Percentiles rank a stretch among this genome's conserved stretches.
Evolutionary conservation across 768 basidiomycete genomes (phyloP).

Genomic region (Lentinus brumalis): DNA sequence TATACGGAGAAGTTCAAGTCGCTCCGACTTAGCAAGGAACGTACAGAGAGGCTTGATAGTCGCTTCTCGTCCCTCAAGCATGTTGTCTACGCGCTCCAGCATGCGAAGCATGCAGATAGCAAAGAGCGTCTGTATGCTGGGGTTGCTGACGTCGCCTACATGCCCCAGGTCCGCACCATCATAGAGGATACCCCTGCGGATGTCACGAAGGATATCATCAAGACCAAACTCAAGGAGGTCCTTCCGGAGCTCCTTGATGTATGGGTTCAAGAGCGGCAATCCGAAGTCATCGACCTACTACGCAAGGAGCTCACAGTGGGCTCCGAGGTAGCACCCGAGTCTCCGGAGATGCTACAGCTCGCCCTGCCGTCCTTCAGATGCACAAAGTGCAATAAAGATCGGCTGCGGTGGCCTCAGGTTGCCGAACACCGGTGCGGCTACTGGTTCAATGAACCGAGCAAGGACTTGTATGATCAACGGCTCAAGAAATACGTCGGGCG

Average conservation of each 20-base stretch:
- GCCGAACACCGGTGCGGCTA: not conserved
- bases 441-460: not conserved
- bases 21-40: not conserved
- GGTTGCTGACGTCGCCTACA: not conserved
- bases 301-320: not conserved
- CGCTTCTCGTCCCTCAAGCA: not conserved
- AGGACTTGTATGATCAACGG: not conserved
- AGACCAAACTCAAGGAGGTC: not conserved
- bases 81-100: not conserved
- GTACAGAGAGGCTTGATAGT: not conserved
- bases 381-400: not conserved
- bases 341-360: not conserved
- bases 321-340: not conserved
- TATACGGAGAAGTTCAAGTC: not conserved
- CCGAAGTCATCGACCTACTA: not conserved
- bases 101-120: not conserved
- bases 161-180: not conserved
- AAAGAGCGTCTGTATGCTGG: not conserved
- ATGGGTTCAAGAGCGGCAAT: not conserved
- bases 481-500: not conserved
- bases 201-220: not conserved
- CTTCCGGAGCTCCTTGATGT: not conserved
- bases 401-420: not conserved
- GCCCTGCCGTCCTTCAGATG: not conserved
- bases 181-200: not conserved